These are phyloP conservation scores for Gastrodia elata DNA, from an alignment of 106 monocot genomes.

Conservation along the genomic window DNA sequence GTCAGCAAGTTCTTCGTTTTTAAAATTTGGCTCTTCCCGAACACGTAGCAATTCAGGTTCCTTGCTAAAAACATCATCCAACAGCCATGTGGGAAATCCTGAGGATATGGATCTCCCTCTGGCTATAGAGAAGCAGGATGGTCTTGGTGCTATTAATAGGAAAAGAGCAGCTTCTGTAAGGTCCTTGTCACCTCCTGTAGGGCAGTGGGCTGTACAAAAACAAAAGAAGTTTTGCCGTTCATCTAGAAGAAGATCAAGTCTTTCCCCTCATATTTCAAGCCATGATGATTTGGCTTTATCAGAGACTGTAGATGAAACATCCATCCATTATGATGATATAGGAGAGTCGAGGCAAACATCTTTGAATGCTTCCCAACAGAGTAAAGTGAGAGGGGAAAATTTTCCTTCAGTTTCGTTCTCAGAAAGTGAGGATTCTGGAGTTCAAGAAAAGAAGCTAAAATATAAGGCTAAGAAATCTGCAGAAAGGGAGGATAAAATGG, in stretches of 20 bases:
- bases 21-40: conserved; percentile 34
- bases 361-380: conserved; percentile 23
- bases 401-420: conserved; percentile 18
- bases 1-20: conserved; percentile 22
- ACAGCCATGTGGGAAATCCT: conserved; percentile 21
- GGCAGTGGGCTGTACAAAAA: conserved; percentile 53
- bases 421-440: conserved; percentile 44
- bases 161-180: conserved; percentile 34
- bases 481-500: conserved; percentile 32
- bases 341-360: conserved; percentile 11
- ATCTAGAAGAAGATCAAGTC: conserved; percentile 65
- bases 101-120: conserved; percentile 44
- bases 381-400: conserved; percentile 27
- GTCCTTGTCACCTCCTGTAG: conserved; percentile 43
- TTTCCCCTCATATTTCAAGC: conserved; percentile 28
- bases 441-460: conserved; percentile 33
- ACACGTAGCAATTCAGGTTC: conserved; percentile 45
- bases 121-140: conserved; percentile 3
- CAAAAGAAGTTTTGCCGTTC: conserved; percentile 41
- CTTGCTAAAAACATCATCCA: conserved; percentile 28
- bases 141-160: conserved; percentile 22
- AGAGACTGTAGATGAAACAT: conserved; percentile 16
- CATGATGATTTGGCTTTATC: conserved; percentile 27
- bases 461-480: conserved; percentile 34
- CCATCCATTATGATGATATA: conserved; percentile 16